These are phyloP conservation scores for Clathrus columnatus DNA, from an alignment of 768 basidiomycete genomes.

Conservation along the genomic window DNA sequence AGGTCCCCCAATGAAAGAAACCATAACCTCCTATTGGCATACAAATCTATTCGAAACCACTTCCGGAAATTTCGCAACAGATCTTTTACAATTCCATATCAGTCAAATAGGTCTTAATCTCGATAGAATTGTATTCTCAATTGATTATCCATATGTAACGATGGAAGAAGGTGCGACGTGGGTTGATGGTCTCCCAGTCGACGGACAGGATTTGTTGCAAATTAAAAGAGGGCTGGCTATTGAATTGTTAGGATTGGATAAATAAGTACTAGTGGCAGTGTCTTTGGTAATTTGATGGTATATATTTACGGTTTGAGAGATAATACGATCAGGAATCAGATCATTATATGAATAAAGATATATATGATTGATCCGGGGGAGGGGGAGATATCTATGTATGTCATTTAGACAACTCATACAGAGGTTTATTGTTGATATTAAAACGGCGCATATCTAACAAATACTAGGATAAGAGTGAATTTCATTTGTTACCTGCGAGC, in stretches of 20 bases:
- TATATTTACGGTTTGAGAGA: too few relatives aligned
- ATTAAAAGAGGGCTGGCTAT: constrained; percentile 5
- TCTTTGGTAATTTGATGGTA: too few relatives aligned
- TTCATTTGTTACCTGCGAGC: too few relatives aligned
- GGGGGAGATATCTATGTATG: too few relatives aligned
- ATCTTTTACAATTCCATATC: constrained; percentile 4
- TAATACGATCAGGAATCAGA: too few relatives aligned
- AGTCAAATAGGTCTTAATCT: constrained; percentile 7
- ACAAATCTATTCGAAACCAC: constrained; percentile 9
- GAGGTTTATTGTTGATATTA: too few relatives aligned
- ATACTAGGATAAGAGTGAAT: too few relatives aligned
- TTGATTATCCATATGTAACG: constrained; percentile 8
- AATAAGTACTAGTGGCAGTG: too few relatives aligned
- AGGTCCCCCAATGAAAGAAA: constrained; percentile 9
- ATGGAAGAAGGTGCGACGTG: constrained; percentile 5
- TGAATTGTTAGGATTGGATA: constrained; percentile 4
- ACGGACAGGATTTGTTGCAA: background rate
- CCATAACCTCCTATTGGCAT: constrained; percentile 4
- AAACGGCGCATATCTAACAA: too few relatives aligned
- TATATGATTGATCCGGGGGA: too few relatives aligned
- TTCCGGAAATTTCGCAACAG: constrained; percentile 8
- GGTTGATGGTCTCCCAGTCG: background rate
- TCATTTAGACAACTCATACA: too few relatives aligned
- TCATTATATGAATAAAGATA: too few relatives aligned
- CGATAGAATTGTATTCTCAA: constrained; percentile 9